A percentile compares a stretch with the other conserved stretches of the same genome.
phyloP scores from a whole-genome alignment of 345 rosid genomes.

The Bretschneidera sinensis region DNA sequence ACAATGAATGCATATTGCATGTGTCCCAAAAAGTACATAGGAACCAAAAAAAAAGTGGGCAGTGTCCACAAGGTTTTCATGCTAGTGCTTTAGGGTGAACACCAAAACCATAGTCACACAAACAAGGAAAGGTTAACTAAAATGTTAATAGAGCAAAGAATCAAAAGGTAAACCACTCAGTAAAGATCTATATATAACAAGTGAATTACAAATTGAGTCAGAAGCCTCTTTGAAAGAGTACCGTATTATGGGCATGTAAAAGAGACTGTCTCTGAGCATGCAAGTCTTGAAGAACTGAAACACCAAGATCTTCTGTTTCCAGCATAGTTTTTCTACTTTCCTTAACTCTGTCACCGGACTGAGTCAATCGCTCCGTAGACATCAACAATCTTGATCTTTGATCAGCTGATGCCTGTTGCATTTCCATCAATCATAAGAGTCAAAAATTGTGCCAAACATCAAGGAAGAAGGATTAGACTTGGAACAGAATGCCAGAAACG shows the following conservation, averaged over 20 bases:
- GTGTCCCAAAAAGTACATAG: neutral
- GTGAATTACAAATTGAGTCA: too few species aligned
- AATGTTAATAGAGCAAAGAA: neutral
- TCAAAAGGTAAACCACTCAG: neutral
- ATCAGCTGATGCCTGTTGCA: slow-evolving; percentile 77
- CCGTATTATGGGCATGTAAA: slow-evolving; percentile 66
- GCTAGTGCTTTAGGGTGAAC: too few species aligned
- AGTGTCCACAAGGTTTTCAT: too few species aligned
- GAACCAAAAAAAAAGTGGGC: too few species aligned
- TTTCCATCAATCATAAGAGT: neutral
- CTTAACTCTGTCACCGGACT: slow-evolving; percentile 64
- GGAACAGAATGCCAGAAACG: too few species aligned
- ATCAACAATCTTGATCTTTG: slow-evolving; percentile 80
- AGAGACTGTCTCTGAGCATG: slow-evolving; percentile 89
- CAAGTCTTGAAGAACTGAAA: slow-evolving; percentile 91
- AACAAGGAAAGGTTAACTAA: neutral
- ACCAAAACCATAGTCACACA: too few species aligned
- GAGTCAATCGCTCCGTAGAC: slow-evolving; percentile 70
- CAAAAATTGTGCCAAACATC: neutral
- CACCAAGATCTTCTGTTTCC: slow-evolving; percentile 98
- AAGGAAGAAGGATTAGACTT: too few species aligned
- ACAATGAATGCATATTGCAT: neutral
- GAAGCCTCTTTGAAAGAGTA: slow-evolving; percentile 13
- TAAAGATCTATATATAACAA: neutral
- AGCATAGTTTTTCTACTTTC: slow-evolving; percentile 91